Percentiles rank a stretch among this genome's conserved stretches.
Conservation (phyloP, 73 alveolate species). For the Loxodes magnus region DNA sequence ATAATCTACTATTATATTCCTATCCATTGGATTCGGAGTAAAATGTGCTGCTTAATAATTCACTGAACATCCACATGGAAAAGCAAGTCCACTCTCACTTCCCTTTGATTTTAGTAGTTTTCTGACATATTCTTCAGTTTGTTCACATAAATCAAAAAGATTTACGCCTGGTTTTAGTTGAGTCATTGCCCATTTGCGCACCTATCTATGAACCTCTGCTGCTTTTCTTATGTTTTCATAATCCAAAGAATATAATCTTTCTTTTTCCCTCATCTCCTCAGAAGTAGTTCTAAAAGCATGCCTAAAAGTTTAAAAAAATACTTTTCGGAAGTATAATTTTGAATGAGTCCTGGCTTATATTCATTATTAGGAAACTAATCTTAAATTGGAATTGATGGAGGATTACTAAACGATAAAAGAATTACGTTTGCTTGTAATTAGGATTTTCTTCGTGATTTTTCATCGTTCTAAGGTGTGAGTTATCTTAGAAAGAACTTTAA, state of each 20-base stretch:
- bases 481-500: slow-evolving; percentile 73
- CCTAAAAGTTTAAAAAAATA: slow-evolving; percentile 57
- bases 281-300: slow-evolving; percentile 54
- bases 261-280: slow-evolving; percentile 80
- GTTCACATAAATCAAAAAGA: slow-evolving; percentile 80
- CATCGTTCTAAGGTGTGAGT: slow-evolving; percentile 44
- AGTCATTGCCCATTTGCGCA: slow-evolving; percentile 79
- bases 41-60: slow-evolving; percentile 93
- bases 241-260: slow-evolving; percentile 49
- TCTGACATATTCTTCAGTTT: slow-evolving; percentile 69
- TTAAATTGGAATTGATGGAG: slow-evolving; percentile 78
- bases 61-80: slow-evolving; percentile 91
- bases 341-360: too few relatives aligned
- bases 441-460: slow-evolving; percentile 63
- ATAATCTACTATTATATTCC: slow-evolving; percentile 42
- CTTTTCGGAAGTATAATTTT: slow-evolving; percentile 75
- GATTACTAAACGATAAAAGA: too few relatives aligned
- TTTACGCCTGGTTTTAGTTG: slow-evolving; percentile 83
- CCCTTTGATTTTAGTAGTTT: slow-evolving; percentile 70
- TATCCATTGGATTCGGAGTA: slow-evolving; percentile 91
- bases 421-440: slow-evolving; percentile 71
- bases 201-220: slow-evolving; percentile 95
- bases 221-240: slow-evolving; percentile 77
- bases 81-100: slow-evolving; percentile 84
- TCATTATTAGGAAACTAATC: slow-evolving; percentile 69